These are phyloP conservation scores for Daldinia childiae DNA, from an alignment of 495 filamentous ascomycete species.

Conservation along the genomic window DNA sequence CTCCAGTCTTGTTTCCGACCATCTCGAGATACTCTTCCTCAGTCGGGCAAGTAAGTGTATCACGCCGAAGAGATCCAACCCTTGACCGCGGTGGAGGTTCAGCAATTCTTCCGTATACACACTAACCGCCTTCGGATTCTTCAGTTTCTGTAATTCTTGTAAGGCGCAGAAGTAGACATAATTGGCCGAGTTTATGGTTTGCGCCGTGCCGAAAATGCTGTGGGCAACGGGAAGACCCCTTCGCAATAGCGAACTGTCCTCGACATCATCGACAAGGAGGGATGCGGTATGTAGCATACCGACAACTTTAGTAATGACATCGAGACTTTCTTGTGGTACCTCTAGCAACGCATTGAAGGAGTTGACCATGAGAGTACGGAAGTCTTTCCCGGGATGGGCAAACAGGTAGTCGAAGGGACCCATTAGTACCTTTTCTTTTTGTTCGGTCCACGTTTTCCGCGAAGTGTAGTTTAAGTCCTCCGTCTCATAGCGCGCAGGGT, in stretches of 20 bases:
- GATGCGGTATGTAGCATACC: constrained; percentile 95
- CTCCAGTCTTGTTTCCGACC: constrained; percentile 98
- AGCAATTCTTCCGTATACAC: constrained; percentile 91
- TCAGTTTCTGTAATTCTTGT: constrained; percentile 79
- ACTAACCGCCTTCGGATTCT: constrained; percentile 72
- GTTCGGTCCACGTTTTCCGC: constrained; percentile 66
- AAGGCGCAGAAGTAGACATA: constrained; percentile 95
- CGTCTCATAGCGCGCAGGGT: constrained; percentile 57
- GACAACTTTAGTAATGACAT: constrained; percentile 86
- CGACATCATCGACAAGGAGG: constrained; percentile 91
- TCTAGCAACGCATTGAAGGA: constrained; percentile 92
- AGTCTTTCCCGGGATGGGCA: constrained; percentile 88
- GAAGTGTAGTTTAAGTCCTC: constrained; percentile 55
- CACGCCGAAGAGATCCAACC: constrained; percentile 97
- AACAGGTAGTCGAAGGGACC: constrained; percentile 91
- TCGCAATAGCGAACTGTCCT: constrained; percentile 84
- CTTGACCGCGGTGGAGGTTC: constrained; percentile 94
- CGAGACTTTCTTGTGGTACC: constrained; percentile 79
- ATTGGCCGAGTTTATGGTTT: constrained; percentile 97
- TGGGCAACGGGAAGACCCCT: constrained; percentile 93
- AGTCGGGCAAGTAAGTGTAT: constrained; percentile 89
- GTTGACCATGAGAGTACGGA: constrained; percentile 82
- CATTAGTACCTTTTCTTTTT: constrained; percentile 81
- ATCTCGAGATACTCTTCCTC: constrained; percentile 99
- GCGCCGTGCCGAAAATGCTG: constrained; percentile 91